A percentile compares a stretch with the other conserved stretches of the same genome.
Conservation (phyloP, 805 yeast species). For the Kluyveromyces aestuarii region DNA sequence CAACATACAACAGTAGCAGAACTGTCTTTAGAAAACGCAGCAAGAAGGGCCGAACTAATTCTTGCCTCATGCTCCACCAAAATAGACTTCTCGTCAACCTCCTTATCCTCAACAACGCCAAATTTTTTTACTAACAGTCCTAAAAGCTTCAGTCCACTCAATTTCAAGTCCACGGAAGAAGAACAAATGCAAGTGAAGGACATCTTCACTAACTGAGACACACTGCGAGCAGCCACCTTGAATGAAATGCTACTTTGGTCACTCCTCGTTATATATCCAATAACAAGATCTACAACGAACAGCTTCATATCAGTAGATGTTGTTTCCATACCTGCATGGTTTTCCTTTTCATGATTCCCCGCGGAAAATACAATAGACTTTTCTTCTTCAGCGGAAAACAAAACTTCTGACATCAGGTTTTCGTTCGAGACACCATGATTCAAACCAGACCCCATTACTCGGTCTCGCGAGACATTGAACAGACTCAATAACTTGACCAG, state of each 20-base stretch:
- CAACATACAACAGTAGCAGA: conserved; percentile 64
- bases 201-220: conserved; percentile 62
- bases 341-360: not conserved
- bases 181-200: conserved; percentile 80
- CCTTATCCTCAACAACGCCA: conserved; percentile 58
- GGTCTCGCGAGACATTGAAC: conserved; percentile 36
- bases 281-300: conserved; percentile 30
- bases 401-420: not conserved
- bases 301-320: conserved; percentile 15
- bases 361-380: not conserved
- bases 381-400: not conserved
- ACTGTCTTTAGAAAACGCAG: conserved; percentile 70
- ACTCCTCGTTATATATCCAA: not conserved
- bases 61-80: conserved; percentile 94
- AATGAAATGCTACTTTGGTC: conserved; percentile 2
- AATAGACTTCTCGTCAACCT: conserved; percentile 59
- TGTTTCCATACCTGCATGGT: conserved; percentile 10
- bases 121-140: conserved; percentile 52
- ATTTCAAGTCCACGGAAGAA: conserved; percentile 47
- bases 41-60: conserved; percentile 79
- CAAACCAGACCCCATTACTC: conserved; percentile 2
- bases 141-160: conserved; percentile 57
- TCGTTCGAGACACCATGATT: not conserved
- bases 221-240: conserved; percentile 24
- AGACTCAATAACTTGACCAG: conserved; percentile 44